Base-by-base conservation (phyloP, 352 stramenopile species). In the Globisporangium perplexum region DNA sequence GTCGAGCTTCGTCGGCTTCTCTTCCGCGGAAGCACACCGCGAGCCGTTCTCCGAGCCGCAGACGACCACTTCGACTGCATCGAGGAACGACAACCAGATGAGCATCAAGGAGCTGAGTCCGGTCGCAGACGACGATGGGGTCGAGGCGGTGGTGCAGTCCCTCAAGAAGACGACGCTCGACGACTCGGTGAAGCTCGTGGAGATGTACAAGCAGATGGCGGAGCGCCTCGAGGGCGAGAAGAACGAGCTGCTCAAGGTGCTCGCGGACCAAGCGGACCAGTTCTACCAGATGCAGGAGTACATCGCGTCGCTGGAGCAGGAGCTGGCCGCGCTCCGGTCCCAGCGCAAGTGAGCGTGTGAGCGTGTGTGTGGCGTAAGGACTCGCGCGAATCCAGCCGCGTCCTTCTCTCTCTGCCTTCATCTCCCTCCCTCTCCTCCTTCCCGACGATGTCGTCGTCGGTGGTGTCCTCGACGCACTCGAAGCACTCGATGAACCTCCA, bases 171-270 rank as follows among this genome's bases (percentile, higher is more conserved):
- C 73, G 14, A 79, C 72, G 15, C 45, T 82, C 15, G 77, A 86
- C 33, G 76, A 88, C 53, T 80, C 72, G 22, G 59, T 73, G 10
- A 83, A 74, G 43, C 56, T 93, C n/a, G 81, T 72, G 18, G 73
- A 84, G 59, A 86, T 90, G 79, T 93, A 90, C 72, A 90, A 90
- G 57, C 74, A 87, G 55, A 93, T 90, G 80, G 71, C 77, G 15
- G 61, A 83, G 41, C 73, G 83, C 14, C 51, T 93, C n/a, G 70
- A 93, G 45, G 64, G 60, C 10, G 83, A 93, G 53, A 93, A 93
- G 57, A 72, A 73, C 51, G 78, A 88, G 42, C 55, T 93, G 50
- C 64, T 93, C 7, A 74, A 86, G 58, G 69, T 90, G 7, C 67
- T 93, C 5, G 57, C 79, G 0, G 72, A 68, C 28, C 82, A 93